These are phyloP conservation scores for Zancudomyces culisetae DNA, from an alignment of 371 early-diverging fungal genomes.

Conservation along the genomic window DNA sequence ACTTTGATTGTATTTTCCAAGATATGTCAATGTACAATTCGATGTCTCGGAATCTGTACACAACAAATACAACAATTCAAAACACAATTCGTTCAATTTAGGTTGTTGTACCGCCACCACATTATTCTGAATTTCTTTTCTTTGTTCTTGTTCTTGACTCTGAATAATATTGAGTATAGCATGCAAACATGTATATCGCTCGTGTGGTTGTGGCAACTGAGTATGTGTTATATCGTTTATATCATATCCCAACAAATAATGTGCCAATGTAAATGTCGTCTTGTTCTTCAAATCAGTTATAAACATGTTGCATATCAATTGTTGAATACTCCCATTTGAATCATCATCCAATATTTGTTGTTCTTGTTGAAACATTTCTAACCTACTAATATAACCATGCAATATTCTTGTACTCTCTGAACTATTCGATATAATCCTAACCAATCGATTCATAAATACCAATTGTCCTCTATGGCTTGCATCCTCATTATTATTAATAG, in stretches of 20 bases:
- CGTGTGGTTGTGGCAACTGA: conserved; percentile 21
- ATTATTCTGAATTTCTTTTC: conserved; percentile 3
- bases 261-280: conserved; percentile 47
- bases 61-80: conserved; percentile 57
- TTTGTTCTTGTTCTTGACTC: conserved; percentile 16
- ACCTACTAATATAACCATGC: conserved; percentile 52
- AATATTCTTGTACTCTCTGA: conserved; percentile 42
- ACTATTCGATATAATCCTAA: conserved; percentile 40
- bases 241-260: conserved; percentile 71
- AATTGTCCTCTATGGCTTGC: conserved; percentile 16
- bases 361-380: too few relatives aligned
- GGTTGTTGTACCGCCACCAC: conserved; percentile 52
- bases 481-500: background rate
- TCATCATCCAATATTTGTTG: too few relatives aligned
- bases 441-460: conserved; percentile 41
- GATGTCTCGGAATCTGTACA: conserved; percentile 49
- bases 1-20: conserved; percentile 30
- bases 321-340: conserved; percentile 21
- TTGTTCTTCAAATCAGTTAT: conserved; percentile 23
- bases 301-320: conserved; percentile 34
- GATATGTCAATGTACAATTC: conserved; percentile 49
- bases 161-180: conserved; percentile 41
- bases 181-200: conserved; percentile 41
- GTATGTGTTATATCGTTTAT: conserved; percentile 15
- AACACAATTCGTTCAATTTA: conserved; percentile 66